phyloP scores from a whole-genome alignment of 805 yeast species.

The Barnettozyma vustinii region DNA sequence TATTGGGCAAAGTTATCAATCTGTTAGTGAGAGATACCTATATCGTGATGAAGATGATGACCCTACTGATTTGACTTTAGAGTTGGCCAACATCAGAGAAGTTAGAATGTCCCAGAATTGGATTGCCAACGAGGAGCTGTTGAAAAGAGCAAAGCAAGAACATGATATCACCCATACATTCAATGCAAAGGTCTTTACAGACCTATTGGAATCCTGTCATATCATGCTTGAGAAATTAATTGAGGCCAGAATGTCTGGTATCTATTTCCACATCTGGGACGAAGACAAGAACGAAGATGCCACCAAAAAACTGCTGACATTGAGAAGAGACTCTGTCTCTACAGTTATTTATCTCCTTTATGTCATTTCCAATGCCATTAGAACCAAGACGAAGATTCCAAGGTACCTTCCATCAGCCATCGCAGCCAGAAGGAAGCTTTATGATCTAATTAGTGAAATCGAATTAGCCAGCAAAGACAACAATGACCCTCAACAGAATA shows the following conservation, averaged over 20 bases:
- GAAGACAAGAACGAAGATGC: conserved; percentile 33
- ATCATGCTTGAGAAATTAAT: conserved; percentile 35
- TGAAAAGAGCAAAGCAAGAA: conserved; percentile 33
- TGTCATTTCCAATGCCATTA: conserved; percentile 37
- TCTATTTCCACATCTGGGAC: conserved; percentile 41
- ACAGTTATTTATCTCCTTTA: conserved; percentile 40
- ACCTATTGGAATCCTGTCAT: conserved; percentile 34
- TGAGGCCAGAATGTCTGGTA: conserved; percentile 46
- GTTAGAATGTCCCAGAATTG: conserved; percentile 42
- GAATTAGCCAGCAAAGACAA: conserved; percentile 16
- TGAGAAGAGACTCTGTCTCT: conserved; percentile 43
- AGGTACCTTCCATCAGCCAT: conserved; percentile 40
- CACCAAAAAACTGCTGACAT: conserved; percentile 34
- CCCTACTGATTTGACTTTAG: conserved; percentile 40
- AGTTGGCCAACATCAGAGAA: conserved; percentile 41
- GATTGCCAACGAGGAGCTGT: conserved; percentile 33
- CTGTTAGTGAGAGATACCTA: conserved; percentile 42
- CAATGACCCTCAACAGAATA: conserved; percentile 3
- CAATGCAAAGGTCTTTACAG: conserved; percentile 29
- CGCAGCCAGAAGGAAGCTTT: conserved; percentile 37
- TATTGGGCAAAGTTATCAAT: conserved; percentile 41
- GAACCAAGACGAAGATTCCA: conserved; percentile 34
- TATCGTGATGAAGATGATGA: conserved; percentile 43
- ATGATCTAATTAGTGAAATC: conserved; percentile 32
- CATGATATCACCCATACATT: conserved; percentile 32